Base-by-base conservation (phyloP, 2,329 filamentous ascomycete species). In the Penicillium sp. region DNA sequence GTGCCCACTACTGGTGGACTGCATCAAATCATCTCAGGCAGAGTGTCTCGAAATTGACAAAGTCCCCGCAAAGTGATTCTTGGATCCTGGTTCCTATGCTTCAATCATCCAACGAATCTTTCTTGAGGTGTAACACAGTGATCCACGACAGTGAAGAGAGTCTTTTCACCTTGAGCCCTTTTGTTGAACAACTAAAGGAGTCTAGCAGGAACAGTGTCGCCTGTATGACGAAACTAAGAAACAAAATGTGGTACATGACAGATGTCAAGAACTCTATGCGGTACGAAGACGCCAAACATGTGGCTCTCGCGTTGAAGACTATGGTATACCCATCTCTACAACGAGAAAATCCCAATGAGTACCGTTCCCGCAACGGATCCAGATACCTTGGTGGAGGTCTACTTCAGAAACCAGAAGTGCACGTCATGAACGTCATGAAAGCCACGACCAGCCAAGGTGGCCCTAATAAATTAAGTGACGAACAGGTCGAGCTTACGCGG, bases 241-340 rank as follows among this genome's bases (percentile, higher is more conserved):
- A 96, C 70, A 97, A 97, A 79, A 96, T 97, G 90, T 99, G 94
- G 94, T 99, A 96, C 70, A 89, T 94, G 59, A 93, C 90, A 1
- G 91, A 97, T 70, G 92, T 97, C 26, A 88, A 90, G 60, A 92
- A 93, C 65, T 97, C 94, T 3, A 89, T 86, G 49, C 85, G 86
- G 9, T 97, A 97, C 66, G 90, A 94, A 59, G 88, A 95, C 63
- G 91, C 90, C 40, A 87, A 87, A 58, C 90, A 93, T 62, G 87
- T 97, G 47, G 90, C 91, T 5, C 83, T 89, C 59, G 94, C 93
- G 4, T 77, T 99, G 50, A 95, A 94, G 72, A 91, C 89, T 7
- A 97, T 99, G 94, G 87, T 60, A 77, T 84, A 72, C 80, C 84
- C 60, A 80, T 65, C 61, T 48, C 58, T 66, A 49, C 64, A 60